phyloP scores from a whole-genome alignment of 805 yeast species.

The Metschnikowia kofuensis region DNA sequence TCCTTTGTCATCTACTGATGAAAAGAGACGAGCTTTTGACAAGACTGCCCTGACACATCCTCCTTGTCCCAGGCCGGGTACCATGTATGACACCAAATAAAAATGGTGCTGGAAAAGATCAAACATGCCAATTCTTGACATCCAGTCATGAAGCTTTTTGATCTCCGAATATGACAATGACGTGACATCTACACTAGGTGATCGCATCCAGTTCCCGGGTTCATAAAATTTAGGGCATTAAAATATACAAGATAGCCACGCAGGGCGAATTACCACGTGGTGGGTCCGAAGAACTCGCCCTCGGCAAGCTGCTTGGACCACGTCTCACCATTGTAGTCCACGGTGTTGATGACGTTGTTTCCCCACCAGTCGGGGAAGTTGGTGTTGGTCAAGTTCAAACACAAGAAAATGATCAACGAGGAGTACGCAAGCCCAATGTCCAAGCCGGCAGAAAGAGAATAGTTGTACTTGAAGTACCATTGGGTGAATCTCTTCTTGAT shows the following conservation, averaged over 20 bases:
- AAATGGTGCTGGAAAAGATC: too few relatives aligned
- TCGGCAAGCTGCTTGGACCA: constrained; percentile 24
- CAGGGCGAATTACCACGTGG: constrained; percentile 37
- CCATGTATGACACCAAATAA: too few relatives aligned
- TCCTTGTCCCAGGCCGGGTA: too few relatives aligned
- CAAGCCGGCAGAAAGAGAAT: constrained; percentile 44
- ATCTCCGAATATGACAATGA: too few relatives aligned
- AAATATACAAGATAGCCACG: background rate
- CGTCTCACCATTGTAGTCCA: constrained; percentile 36
- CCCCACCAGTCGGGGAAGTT: constrained; percentile 64
- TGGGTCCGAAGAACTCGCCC: constrained; percentile 49
- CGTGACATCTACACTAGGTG: too few relatives aligned
- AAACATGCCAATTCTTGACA: too few relatives aligned
- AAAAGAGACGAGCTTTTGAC: too few relatives aligned
- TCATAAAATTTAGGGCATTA: background rate
- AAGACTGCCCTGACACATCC: too few relatives aligned
- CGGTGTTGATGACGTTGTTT: constrained; percentile 41
- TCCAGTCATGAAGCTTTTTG: too few relatives aligned
- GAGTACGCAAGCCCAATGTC: constrained; percentile 44
- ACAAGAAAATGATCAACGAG: constrained; percentile 37
- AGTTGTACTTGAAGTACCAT: constrained; percentile 46
- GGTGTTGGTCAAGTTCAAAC: constrained; percentile 23
- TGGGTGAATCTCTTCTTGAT: constrained; percentile 41
- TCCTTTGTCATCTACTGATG: too few relatives aligned
- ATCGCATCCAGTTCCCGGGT: too few relatives aligned